These are phyloP conservation scores for Chlamydomonas sphaeroides DNA, from an alignment of 139 green algal species.

Conservation along the genomic window DNA sequence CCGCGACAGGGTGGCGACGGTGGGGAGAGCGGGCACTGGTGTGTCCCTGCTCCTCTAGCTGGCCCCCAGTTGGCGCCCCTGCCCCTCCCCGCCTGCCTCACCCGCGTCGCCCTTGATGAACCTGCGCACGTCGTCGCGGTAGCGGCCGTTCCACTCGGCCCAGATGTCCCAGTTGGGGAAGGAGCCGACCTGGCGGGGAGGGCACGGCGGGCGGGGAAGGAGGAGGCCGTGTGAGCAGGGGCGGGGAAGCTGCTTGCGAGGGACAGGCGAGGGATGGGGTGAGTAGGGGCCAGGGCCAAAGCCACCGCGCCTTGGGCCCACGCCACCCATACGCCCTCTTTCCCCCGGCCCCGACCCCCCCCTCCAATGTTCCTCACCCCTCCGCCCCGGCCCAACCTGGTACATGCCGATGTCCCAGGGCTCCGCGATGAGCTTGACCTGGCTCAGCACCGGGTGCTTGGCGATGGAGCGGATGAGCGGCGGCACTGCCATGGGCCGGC, in stretches of 20 bases:
- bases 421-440: conserved; percentile 91
- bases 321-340: no score
- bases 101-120: conserved; percentile 77
- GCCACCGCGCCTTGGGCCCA: not conserved
- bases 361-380: not conserved
- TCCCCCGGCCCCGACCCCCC: no score
- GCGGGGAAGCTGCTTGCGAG: not conserved
- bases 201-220: not conserved
- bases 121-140: conserved; percentile 84
- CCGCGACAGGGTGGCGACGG: no score
- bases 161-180: conserved; percentile 95
- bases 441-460: conserved; percentile 85
- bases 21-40: no score
- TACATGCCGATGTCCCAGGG: conserved; percentile 94
- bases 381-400: conserved; percentile 57
- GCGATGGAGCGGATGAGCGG: conserved; percentile 86
- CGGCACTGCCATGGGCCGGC: conserved; percentile 79
- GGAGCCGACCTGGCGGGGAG: conserved; percentile 76
- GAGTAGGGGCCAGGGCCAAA: not conserved
- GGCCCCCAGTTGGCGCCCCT: no score
- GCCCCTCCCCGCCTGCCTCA: not conserved
- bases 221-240: no score
- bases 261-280: not conserved
- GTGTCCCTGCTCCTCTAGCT: no score
- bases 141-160: conserved; percentile 95